Base-by-base conservation (phyloP, 345 rosid genomes). In the Sonneratia alba region DNA sequence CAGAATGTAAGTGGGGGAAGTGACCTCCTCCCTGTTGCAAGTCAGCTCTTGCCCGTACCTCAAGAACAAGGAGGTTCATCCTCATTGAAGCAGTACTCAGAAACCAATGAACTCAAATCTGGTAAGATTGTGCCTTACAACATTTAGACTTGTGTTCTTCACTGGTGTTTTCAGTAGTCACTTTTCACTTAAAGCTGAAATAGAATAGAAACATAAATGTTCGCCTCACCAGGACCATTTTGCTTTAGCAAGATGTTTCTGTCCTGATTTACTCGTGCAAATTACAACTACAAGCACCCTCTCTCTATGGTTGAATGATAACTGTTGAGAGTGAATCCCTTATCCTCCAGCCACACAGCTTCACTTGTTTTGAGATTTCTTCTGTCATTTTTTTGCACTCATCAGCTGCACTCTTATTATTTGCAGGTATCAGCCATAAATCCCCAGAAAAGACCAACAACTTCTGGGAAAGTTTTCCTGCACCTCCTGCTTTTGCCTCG, bases 401-500 rank as follows among this genome's bases (percentile, higher is more conserved):
- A 37, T 43, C 11, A 8, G 32, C 2, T 3, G 13, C 34, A 45
- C 21, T 42, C 37, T 22, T 66, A 36, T 66, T 7, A 10, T 36
- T 24, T 70, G 75, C 87, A 90, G 96, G 79, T 80, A 12, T 67
- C 64, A 84, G 86, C 72, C 72, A 83, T 76, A 79, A 93, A 2
- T 81, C 87, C 72, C 68, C 86, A 70, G 88, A 86, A 76, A 81
- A 83, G 69, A 85, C 88, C 34, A 87, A 89, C 80, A 84, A 82
- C 66, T 82, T 89, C 90, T 64, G 89, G 82, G 84, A 88, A 6
- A 74, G 84, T 66, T 71, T 87, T 69, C 83, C 91, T 56, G 84
- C 91, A 49, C 89, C 93, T 59, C 87, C 89, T 73, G 88, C 91
- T 51, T 81, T 83, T 82, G 91, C 91, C 48, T 85, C 89, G 0